phyloP scores from a whole-genome alignment of 1,284 basidiomycete species.

The Earliella scabrosa region DNA sequence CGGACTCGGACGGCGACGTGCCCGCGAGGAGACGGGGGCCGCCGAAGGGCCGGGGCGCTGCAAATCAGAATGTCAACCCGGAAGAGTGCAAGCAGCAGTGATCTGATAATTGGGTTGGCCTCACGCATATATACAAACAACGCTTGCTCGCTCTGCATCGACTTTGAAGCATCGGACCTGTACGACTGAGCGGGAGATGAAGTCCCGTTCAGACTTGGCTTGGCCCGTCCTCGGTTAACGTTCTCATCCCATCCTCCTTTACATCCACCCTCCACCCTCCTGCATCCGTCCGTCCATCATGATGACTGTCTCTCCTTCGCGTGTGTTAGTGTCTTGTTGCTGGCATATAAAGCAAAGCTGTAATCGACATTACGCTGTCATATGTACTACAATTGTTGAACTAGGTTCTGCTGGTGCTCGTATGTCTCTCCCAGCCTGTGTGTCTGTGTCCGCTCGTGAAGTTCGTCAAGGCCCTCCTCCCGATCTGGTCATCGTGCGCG shows the following conservation, averaged over 20 bases:
- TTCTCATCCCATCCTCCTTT: too few relatives aligned
- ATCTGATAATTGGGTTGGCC: constrained; percentile 3
- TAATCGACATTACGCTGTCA: constrained; percentile 15
- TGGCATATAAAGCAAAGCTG: constrained; percentile 25
- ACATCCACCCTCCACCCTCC: too few relatives aligned
- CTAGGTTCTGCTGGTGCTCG: constrained; percentile 14
- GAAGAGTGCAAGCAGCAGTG: constrained; percentile 90
- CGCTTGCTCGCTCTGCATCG: not conserved
- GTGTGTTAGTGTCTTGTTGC: constrained; percentile 8
- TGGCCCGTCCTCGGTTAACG: too few relatives aligned
- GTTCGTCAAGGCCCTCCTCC: too few relatives aligned
- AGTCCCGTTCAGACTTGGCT: too few relatives aligned
- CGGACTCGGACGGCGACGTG: constrained; percentile 63
- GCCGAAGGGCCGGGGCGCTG: constrained; percentile 54
- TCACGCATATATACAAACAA: not conserved
- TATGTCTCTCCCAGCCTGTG: not conserved
- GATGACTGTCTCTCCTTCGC: not conserved
- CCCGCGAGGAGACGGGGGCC: constrained; percentile 60
- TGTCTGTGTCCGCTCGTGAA: not conserved
- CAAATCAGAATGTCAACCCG: constrained; percentile 59
- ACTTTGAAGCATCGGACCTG: not conserved
- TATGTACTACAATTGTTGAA: constrained; percentile 24
- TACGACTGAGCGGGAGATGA: too few relatives aligned
- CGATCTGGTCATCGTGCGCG: too few relatives aligned
- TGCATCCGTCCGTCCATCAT: not conserved